Base-by-base conservation (phyloP, 768 basidiomycete species). In the Psilocybe cyanescens region DNA sequence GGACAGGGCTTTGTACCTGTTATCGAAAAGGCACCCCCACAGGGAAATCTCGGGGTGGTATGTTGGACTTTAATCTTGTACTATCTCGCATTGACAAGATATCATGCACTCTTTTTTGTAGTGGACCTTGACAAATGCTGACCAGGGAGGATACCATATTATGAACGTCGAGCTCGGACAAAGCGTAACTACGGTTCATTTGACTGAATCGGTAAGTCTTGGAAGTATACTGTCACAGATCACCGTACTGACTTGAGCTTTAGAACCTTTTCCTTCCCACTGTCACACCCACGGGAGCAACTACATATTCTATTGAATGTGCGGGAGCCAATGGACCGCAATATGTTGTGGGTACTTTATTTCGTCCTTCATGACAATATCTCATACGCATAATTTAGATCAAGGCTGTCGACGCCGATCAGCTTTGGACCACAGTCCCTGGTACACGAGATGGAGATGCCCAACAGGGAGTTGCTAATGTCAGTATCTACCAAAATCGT, bases 91-190 rank as follows among this genome's bases (percentile, higher is more conserved):
- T 24, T 24, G 24, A 24, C 2, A 30, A 37, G 8, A 8, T 39
- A 29, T 28, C n/a, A 4, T 11, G n/a, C 12, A 16, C 3, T 28
- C n/a, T 50, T 6, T 6, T 30, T 46, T 31, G 12, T 37, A 62
- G 61, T 62, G 61, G 61, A 62, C 61, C 19, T 33, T 62, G n/a
- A 62, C 56, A 37, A 58, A 46, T 39, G 61, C 61, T 39, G 57
- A 53, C 7, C 56, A 62, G 47, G 61, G 56, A 24, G 57, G 57
- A 16, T 58, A 35, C 31, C 39, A 39, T 29, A 57, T 62, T 11
- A 28, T 53, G 33, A 62, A 62, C 17, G 61, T 62, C n/a, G 61
- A 58, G 35, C 30, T 46, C 11, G 24, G 16, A 7, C 45, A 49
- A 16, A 62, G 31, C 16, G 61, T 62, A 12, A 52, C 55, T 3